Conservation (phyloP, 2,329 filamentous ascomycete genomes). For the Didymellaceae sp. region DNA sequence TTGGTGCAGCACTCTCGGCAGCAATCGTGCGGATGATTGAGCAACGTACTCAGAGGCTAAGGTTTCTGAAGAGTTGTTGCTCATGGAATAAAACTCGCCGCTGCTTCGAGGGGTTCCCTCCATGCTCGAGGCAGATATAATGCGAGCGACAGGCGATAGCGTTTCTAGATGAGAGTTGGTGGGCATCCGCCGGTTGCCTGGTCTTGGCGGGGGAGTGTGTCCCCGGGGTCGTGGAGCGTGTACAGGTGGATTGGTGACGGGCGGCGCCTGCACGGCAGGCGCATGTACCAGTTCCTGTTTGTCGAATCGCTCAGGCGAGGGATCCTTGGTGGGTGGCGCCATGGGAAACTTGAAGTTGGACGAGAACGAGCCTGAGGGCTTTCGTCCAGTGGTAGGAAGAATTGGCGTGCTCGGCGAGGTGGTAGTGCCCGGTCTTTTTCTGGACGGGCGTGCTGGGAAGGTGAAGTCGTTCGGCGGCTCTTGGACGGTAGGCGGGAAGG, state of each 20-base stretch:
- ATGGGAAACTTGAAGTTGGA: conserved; percentile 65
- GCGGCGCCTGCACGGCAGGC: not conserved
- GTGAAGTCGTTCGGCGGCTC: conserved; percentile 36
- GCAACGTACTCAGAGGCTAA: conserved; percentile 82
- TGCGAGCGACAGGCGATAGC: conserved; percentile 66
- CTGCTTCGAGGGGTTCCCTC: conserved; percentile 84
- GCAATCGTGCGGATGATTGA: conserved; percentile 57
- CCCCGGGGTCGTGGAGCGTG: conserved; percentile 29
- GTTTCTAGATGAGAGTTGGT: conserved; percentile 60
- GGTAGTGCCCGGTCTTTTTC: conserved; percentile 38
- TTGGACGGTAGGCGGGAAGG: conserved; percentile 44
- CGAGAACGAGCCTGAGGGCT: conserved; percentile 51
- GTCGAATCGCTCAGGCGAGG: conserved; percentile 38
- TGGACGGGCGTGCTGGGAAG: conserved; percentile 37
- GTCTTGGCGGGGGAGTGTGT: conserved; percentile 25
- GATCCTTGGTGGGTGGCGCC: conserved; percentile 42
- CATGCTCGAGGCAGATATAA: conserved; percentile 79
- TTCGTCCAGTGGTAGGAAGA: conserved; percentile 46
- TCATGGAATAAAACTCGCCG: conserved; percentile 91
- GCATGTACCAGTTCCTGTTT: conserved; percentile 31
- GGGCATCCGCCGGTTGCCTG: conserved; percentile 19
- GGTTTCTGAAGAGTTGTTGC: conserved; percentile 94
- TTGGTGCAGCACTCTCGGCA: conserved; percentile 45
- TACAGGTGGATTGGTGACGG: conserved; percentile 43
- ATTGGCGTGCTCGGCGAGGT: conserved; percentile 52